Evolutionary conservation across 305 asterid species (phyloP), one percentile per base, ranked within the genome.

Genomic region (Fraxinus baroniana): DNA sequence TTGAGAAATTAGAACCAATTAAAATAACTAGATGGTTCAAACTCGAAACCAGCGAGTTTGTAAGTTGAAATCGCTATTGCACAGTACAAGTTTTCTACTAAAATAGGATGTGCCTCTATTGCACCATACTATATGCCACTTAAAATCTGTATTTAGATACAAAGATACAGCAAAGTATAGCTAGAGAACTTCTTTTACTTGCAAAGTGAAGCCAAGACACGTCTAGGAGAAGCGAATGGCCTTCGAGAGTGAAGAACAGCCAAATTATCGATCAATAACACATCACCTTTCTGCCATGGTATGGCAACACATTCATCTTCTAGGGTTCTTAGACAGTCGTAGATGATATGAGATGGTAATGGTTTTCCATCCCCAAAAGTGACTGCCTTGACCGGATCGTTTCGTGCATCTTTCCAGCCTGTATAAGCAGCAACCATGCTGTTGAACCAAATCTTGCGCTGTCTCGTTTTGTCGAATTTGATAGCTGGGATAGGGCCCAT

Each of bases 341-440:
- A 72, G 37, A 94, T 88, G n/a, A 86, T 79, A 74, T 90, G 88
- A 55, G 88, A 89, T 0, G 98, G 97, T 87, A 95, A 87, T 41
- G 89, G 92, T 1, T 10, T 85, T 36, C 97, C 97, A 80, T 94
- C 92, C 13, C 99, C 97, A 33, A 89, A 94, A 33, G 91, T 92
- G n/a, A 95, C 94, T 0, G 98, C 94, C 86, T 91, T 95, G 79
- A 84, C 89, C 4, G 98, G 97, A 76, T 93, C 94, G 41, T 95
- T 94, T 30, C 94, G 77, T 2, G 88, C 87, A 82, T 95, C 97
- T 82, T 93, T 87, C 97, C 99, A 94, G 3, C 97, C 96, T 0
- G 94, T 94, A 36, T 94, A 94, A 41, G 99, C 99, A 79, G 97
- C 95, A 82, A 92, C 97, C 98, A 94, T 93, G 87, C 94, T 91